phyloP scores from a whole-genome alignment of 176 grass and related monocot species.

The Aegilops tauschii region DNA sequence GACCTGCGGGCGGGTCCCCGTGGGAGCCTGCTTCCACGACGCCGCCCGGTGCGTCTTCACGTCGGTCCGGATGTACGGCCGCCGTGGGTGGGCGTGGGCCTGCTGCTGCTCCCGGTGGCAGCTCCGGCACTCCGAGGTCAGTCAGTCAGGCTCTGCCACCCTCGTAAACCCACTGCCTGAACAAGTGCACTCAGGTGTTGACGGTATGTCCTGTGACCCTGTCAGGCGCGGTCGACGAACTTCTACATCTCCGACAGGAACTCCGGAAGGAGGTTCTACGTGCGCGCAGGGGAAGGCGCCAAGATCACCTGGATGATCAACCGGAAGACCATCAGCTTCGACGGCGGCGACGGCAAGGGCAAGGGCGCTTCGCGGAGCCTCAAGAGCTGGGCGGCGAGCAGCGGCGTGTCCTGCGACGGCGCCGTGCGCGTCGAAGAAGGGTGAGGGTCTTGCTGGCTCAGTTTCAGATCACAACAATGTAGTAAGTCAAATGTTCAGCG shows the following conservation, averaged over 20 bases:
- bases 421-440: constrained; percentile 60
- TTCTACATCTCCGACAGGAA: constrained; percentile 84
- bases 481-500: not conserved
- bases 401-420: constrained; percentile 38
- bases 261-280: constrained; percentile 72
- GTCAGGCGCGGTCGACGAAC: constrained; percentile 54
- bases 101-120: constrained; percentile 51
- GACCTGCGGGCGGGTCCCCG: constrained; percentile 65
- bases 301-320: constrained; percentile 56
- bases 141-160: constrained; percentile 18
- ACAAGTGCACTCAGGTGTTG: too few species aligned
- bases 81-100: constrained; percentile 46
- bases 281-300: constrained; percentile 62
- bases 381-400: constrained; percentile 40
- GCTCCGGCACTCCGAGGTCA: constrained; percentile 53
- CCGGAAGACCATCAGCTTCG: constrained; percentile 35
- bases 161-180: not conserved
- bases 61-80: constrained; percentile 52
- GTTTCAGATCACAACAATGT: too few species aligned
- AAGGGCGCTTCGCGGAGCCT: constrained; percentile 37
- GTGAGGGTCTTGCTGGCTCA: constrained; percentile 7
- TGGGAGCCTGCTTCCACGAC: constrained; percentile 57
- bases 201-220: constrained; percentile 2
- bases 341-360: constrained; percentile 26
- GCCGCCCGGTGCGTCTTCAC: constrained; percentile 71